Conservation (phyloP, 1,284 basidiomycete genomes). For the Marasmius tenuissimus region DNA sequence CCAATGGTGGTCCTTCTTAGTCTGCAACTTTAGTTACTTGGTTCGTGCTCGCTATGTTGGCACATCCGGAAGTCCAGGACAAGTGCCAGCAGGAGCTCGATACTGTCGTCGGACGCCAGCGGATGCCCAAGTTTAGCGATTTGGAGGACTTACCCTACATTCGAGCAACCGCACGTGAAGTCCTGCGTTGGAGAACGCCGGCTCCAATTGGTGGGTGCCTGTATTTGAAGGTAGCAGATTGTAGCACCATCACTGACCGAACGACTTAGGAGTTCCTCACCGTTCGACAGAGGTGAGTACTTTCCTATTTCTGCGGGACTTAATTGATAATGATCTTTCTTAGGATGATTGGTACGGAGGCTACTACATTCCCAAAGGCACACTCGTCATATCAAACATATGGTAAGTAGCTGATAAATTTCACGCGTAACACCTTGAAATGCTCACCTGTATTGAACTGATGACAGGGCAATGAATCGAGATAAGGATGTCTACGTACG, state of each 20-base stretch:
- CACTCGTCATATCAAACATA: neutral
- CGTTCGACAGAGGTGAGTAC: neutral
- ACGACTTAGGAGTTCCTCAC: neutral
- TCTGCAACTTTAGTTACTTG: neutral
- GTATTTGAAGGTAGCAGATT: neutral
- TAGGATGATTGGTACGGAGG: neutral
- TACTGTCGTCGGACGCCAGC: neutral
- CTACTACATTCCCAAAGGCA: neutral
- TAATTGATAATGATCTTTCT: neutral
- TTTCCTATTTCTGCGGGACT: neutral
- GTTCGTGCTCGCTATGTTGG: conserved; percentile 1
- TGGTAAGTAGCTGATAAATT: neutral
- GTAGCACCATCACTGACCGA: neutral
- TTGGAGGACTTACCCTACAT: neutral
- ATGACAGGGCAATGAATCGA: neutral
- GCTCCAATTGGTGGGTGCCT: neutral
- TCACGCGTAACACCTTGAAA: neutral
- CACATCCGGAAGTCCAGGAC: neutral
- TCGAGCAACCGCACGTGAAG: neutral
- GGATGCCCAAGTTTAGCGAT: neutral
- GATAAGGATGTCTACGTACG: neutral
- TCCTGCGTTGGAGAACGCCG: neutral
- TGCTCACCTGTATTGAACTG: neutral
- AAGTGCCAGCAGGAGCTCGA: conserved; percentile 1
- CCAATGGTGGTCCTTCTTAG: too few relatives aligned